phyloP scores from a whole-genome alignment of 192 early-diverging fungal species.

The Ramicandelaber brevisporus region DNA sequence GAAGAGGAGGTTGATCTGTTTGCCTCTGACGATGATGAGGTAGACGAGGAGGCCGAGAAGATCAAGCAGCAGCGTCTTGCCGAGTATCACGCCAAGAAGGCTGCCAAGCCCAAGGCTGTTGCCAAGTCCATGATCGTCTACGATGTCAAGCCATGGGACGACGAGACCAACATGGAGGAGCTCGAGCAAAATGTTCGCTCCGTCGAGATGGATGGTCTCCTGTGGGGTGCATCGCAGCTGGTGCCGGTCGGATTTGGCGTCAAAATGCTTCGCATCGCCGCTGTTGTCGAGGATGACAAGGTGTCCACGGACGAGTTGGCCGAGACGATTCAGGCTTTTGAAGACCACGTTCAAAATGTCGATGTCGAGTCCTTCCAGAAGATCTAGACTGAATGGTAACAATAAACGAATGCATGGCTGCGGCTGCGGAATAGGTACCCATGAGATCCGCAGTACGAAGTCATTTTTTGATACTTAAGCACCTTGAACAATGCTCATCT shows the following conservation, averaged over 20 bases:
- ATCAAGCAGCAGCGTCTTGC: constrained; percentile 68
- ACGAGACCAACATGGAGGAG: constrained; percentile 70
- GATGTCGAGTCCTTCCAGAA: constrained; percentile 75
- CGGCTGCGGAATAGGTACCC: no score
- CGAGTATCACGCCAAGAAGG: constrained; percentile 80
- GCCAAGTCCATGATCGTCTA: constrained; percentile 83
- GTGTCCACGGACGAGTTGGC: constrained; percentile 60
- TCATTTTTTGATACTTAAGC: no score
- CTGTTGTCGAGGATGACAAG: constrained; percentile 83
- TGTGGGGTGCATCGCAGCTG: constrained; percentile 69
- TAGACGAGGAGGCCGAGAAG: constrained; percentile 73
- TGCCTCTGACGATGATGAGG: constrained; percentile 82
- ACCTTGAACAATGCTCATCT: no score
- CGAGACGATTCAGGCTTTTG: constrained; percentile 52
- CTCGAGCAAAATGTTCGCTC: constrained; percentile 41
- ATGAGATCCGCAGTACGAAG: no score
- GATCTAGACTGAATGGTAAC: no score
- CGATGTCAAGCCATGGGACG: constrained; percentile 97
- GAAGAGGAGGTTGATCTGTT: constrained; percentile 93
- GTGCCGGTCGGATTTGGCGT: constrained; percentile 81
- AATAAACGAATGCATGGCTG: no score
- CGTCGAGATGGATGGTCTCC: constrained; percentile 67
- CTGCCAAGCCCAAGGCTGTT: constrained; percentile 49
- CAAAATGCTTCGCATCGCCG: constrained; percentile 84
- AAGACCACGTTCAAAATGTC: constrained; percentile 78